Percentiles rank a stretch among this genome's conserved stretches.
Evolutionary conservation across 2,329 filamentous ascomycete species (phyloP).

Genomic region (Lasiodiplodia gonubiensis): DNA sequence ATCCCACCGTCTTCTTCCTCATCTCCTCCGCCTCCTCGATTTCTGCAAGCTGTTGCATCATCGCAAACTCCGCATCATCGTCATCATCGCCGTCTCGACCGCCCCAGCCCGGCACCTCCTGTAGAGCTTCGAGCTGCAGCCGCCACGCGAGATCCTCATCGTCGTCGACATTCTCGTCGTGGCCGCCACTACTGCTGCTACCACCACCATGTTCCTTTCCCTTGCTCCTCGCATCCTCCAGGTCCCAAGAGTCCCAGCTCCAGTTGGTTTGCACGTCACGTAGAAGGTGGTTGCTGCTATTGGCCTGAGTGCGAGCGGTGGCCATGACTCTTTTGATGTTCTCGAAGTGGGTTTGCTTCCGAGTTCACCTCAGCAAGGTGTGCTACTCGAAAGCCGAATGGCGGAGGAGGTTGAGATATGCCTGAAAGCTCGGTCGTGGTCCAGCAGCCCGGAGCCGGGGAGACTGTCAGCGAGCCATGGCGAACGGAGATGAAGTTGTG

Average conservation of each 20-base stretch:
- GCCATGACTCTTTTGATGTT: neutral
- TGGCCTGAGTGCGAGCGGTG: neutral
- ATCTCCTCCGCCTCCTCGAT: neutral
- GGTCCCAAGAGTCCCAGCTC: neutral
- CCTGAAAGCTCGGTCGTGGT: no score
- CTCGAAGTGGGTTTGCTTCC: neutral
- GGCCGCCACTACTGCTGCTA: neutral
- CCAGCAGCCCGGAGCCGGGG: neutral
- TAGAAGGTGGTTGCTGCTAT: neutral
- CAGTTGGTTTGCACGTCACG: neutral
- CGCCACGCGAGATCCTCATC: conserved; percentile 1
- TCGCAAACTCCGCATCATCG: neutral
- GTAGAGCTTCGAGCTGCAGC: conserved; percentile 1
- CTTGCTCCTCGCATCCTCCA: neutral
- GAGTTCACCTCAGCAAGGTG: neutral
- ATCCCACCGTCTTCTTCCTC: neutral
- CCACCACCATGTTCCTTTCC: neutral
- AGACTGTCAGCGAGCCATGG: neutral
- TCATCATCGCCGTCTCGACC: neutral
- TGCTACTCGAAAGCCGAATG: no score
- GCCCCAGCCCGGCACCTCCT: neutral
- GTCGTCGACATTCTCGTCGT: neutral
- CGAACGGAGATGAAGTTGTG: neutral
- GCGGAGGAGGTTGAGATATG: no score
- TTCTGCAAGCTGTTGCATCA: conserved; percentile 12